A percentile compares a stretch with the other conserved stretches of the same genome.
Evolutionary conservation across 345 rosid genomes (phyloP).

Genomic region (Citrus maxima): DNA sequence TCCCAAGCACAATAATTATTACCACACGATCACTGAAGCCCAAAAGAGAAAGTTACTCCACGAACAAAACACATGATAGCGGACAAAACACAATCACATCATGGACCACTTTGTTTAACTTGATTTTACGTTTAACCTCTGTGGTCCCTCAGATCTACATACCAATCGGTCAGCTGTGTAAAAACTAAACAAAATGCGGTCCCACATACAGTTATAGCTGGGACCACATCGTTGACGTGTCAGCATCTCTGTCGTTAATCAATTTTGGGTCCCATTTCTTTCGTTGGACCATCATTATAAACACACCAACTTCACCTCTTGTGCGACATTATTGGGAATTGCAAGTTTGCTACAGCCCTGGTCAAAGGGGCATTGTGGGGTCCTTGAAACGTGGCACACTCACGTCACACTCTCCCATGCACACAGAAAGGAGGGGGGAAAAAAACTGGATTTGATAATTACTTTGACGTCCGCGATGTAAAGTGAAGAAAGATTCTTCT

Average conservation of each 20-base stretch:
- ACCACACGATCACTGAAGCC: neutral
- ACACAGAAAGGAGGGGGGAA: neutral
- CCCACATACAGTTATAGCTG: accelerated
- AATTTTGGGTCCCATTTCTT: neutral
- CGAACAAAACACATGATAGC: neutral
- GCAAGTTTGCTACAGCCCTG: neutral
- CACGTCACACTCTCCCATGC: neutral
- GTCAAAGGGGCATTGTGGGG: constrained; percentile 21
- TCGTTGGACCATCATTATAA: neutral
- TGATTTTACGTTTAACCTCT: neutral
- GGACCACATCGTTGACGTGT: neutral
- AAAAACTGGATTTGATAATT: constrained; percentile 48
- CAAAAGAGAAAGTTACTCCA: neutral
- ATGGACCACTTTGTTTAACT: neutral
- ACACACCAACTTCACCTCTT: constrained; percentile 26
- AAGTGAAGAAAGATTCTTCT: neutral
- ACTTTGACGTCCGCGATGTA: constrained; percentile 52
- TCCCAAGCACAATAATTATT: neutral
- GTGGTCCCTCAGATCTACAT: constrained; percentile 1
- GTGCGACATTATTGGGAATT: neutral
- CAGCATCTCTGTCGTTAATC: neutral
- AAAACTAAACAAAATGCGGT: neutral
- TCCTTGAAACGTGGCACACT: constrained; percentile 23
- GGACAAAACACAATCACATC: neutral
- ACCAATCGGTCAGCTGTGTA: neutral